Evolutionary conservation across 306 rosid species (phyloP), one percentile per base, ranked within the genome.

Genomic region (Cicer pinnatifidum): DNA sequence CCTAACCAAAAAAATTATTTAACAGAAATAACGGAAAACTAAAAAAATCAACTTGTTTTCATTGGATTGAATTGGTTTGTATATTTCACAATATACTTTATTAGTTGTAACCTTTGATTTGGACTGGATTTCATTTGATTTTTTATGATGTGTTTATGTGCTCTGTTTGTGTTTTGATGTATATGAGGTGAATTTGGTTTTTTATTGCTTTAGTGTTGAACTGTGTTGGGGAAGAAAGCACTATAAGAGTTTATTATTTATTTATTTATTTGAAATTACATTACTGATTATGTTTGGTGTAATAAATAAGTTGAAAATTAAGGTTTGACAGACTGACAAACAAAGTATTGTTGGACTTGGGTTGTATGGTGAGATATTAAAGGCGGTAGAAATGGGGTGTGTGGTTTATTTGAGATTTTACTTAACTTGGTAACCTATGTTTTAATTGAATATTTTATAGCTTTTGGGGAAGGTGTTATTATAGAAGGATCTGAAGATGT

Each of bases 121-220:
- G 33, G 33, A 23, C 33, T 23, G 4, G 33, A 23, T 23, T 23
- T 23, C 33, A 23, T 23, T 23, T 23, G 33, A 23, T 23, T 23
- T 23, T 20, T 20, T 20, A 20, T 28, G 5, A 28, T 4, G 35
- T 28, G 35, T n/a, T 51, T 38, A 7, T 20, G n/a, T 69, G 15
- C 13, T 9, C 63, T 16, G 38, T 76, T 75, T 43, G 35, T 12
- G 57, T 13, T 67, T 6, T 37, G 19, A 44, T 67, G 48, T 67
- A 6, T 7, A 47, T 54, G 52, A 3, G 9, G 13, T 39, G 41
- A 71, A 54, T 71, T 19, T 20, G 5, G 19, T 11, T 54, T 12
- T 39, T 53, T 10, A 16, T 0, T 20, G 53, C 12, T 1, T 1
- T 54, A 54, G 40, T 9, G 43, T 48, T 68, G 58, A 41, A 28